Conservation (phyloP, 2,329 filamentous ascomycete genomes). For the Passalora sequoiae region DNA sequence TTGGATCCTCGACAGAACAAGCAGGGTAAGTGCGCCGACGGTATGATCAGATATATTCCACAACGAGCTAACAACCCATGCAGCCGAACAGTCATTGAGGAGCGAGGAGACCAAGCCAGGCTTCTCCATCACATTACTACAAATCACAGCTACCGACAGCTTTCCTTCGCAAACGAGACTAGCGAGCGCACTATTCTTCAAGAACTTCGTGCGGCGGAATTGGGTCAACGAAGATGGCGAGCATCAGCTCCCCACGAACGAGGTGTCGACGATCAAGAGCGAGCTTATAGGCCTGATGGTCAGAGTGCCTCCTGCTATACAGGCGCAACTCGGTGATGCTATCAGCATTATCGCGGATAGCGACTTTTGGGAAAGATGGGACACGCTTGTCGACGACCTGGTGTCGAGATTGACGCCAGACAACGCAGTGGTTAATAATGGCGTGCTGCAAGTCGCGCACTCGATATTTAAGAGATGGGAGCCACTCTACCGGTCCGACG, state of each 20-base stretch:
- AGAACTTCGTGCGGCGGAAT: conserved; percentile 93
- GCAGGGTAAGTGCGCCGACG: conserved; percentile 61
- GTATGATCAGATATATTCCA: background rate
- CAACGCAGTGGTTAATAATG: conserved; percentile 81
- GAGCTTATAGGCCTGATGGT: conserved; percentile 98
- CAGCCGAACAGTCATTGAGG: conserved; percentile 78
- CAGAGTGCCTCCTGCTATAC: conserved; percentile 76
- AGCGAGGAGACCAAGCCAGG: conserved; percentile 74
- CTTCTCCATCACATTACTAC: conserved; percentile 80
- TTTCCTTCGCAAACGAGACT: conserved; percentile 75
- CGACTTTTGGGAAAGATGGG: conserved; percentile 94
- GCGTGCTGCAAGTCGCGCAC: conserved; percentile 93
- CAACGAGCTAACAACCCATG: conserved; percentile 9
- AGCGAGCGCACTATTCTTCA: conserved; percentile 88
- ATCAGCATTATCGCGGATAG: conserved; percentile 97
- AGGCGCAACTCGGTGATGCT: conserved; percentile 90
- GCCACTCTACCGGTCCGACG: conserved; percentile 87
- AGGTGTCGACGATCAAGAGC: conserved; percentile 86
- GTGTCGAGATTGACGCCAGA: conserved; percentile 78
- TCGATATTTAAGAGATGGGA: conserved; percentile 97
- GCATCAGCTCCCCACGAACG: conserved; percentile 77
- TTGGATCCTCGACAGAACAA: conserved; percentile 82
- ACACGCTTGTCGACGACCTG: conserved; percentile 90
- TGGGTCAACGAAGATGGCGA: conserved; percentile 94
- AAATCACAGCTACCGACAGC: conserved; percentile 74